These are phyloP conservation scores for Diaporthe australafricana DNA, from an alignment of 2,329 filamentous ascomycete genomes.

Conservation along the genomic window DNA sequence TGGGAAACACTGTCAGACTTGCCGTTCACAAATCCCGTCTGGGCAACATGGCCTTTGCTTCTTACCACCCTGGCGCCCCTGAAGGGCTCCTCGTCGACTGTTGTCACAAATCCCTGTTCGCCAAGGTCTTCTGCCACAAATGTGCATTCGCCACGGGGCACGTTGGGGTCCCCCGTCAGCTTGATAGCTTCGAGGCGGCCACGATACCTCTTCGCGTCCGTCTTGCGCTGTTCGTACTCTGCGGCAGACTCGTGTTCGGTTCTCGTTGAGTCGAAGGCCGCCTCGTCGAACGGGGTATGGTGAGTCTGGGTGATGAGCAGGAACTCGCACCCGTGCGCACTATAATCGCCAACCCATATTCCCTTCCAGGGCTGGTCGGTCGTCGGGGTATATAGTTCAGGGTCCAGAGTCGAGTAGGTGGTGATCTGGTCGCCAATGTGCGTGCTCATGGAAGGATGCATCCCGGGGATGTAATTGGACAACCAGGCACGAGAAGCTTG, in stretches of 20 bases:
- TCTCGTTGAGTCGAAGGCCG: conserved; percentile 51
- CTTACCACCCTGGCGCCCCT: conserved; percentile 78
- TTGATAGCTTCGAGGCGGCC: conserved; percentile 87
- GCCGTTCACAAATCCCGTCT: conserved; percentile 78
- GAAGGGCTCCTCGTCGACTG: conserved; percentile 76
- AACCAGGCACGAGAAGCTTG: conserved; percentile 34
- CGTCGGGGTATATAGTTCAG: conserved; percentile 83
- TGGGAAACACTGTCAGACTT: conserved; percentile 48
- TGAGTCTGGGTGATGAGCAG: conserved; percentile 83
- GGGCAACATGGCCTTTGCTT: conserved; percentile 83
- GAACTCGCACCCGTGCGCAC: conserved; percentile 89
- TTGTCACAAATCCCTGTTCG: conserved; percentile 70
- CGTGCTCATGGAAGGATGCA: conserved; percentile 50
- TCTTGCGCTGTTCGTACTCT: conserved; percentile 58
- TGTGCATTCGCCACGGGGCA: conserved; percentile 86
- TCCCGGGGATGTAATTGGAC: conserved; percentile 37
- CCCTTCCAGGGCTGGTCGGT: conserved; percentile 84
- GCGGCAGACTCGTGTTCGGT: conserved; percentile 56
- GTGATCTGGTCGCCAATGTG: conserved; percentile 67
- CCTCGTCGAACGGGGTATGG: conserved; percentile 51
- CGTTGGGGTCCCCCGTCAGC: conserved; percentile 89
- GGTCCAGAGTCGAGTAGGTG: conserved; percentile 79
- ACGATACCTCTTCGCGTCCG: conserved; percentile 63
- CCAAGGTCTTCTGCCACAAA: conserved; percentile 86
- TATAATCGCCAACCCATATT: conserved; percentile 94